Evolutionary conservation across 139 green algal genomes (phyloP).

Genomic region (Volvox reticuliferus): DNA sequence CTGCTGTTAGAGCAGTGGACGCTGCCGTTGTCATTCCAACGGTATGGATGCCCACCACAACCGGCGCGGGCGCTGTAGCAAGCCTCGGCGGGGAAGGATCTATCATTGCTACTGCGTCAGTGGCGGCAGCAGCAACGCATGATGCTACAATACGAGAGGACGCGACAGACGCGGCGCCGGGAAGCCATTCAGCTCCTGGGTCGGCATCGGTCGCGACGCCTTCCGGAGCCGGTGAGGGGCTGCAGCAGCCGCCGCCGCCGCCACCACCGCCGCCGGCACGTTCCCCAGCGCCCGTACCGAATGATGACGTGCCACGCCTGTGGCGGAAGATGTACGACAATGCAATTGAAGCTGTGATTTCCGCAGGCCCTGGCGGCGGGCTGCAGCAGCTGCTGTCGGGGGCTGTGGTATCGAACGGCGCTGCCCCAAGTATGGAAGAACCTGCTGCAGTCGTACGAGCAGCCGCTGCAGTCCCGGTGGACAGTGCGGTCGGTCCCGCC

Average conservation of each 20-base stretch:
- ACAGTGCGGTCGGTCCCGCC: no score
- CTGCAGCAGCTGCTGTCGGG: neutral
- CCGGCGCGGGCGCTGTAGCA: no score
- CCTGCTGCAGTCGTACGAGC: no score
- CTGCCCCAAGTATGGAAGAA: no score
- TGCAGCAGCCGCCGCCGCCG: neutral
- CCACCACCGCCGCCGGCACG: neutral
- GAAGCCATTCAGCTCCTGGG: neutral
- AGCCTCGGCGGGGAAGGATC: no score
- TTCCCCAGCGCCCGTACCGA: no score
- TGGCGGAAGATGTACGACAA: conserved; percentile 24
- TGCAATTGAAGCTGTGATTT: neutral
- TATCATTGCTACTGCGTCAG: neutral
- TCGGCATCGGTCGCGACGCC: neutral
- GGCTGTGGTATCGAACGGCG: neutral
- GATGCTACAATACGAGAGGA: neutral
- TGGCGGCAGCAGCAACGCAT: neutral
- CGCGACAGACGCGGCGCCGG: neutral
- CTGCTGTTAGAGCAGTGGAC: no score
- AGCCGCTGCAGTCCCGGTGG: no score
- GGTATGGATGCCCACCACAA: no score
- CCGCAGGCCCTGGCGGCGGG: neutral
- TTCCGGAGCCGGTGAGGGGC: no score
- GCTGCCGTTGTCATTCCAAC: no score
- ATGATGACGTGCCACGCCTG: neutral